Evolutionary conservation across 2,329 filamentous ascomycete species (phyloP).

Genomic region (Stachybotrys elegans): DNA sequence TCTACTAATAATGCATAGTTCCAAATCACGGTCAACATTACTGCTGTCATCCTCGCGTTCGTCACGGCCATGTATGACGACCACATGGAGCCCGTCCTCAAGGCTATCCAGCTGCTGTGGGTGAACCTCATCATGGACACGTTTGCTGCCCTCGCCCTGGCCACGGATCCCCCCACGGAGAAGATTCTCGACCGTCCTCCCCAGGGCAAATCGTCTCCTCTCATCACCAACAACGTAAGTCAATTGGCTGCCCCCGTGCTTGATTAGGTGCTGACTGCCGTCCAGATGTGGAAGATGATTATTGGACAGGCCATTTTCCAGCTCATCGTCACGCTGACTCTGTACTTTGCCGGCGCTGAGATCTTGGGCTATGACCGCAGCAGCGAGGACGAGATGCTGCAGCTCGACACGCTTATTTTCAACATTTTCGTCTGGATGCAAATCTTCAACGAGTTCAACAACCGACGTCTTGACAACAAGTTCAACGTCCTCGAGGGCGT

Average conservation of each 20-base stretch:
- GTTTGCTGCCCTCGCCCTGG: constrained; percentile 59
- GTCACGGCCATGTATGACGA: constrained; percentile 54
- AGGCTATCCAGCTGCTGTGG: constrained; percentile 62
- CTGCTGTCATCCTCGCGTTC: constrained; percentile 59
- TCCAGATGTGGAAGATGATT: constrained; percentile 55
- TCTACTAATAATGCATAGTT: constrained; percentile 36
- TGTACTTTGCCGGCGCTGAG: constrained; percentile 48
- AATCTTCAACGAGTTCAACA: constrained; percentile 64
- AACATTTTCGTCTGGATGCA: constrained; percentile 68
- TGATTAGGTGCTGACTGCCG: too few relatives aligned
- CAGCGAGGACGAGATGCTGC: constrained; percentile 9
- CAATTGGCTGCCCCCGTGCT: background rate
- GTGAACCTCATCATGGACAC: constrained; percentile 68
- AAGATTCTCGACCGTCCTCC: constrained; percentile 48
- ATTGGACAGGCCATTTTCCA: constrained; percentile 51
- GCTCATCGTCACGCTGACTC: constrained; percentile 43
- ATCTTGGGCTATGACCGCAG: constrained; percentile 45
- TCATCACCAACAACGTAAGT: constrained; percentile 56
- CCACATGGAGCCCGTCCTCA: constrained; percentile 54
- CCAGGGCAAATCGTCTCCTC: constrained; percentile 55
- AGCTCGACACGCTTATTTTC: constrained; percentile 56
- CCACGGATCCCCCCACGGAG: constrained; percentile 54
- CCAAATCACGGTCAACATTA: constrained; percentile 66
- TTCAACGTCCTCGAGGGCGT: constrained; percentile 58
- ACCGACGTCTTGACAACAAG: constrained; percentile 56